A percentile compares a stretch with the other conserved stretches of the same genome.
Evolutionary conservation across 1,284 basidiomycete genomes (phyloP).

Genomic region (Irpex lacteus): DNA sequence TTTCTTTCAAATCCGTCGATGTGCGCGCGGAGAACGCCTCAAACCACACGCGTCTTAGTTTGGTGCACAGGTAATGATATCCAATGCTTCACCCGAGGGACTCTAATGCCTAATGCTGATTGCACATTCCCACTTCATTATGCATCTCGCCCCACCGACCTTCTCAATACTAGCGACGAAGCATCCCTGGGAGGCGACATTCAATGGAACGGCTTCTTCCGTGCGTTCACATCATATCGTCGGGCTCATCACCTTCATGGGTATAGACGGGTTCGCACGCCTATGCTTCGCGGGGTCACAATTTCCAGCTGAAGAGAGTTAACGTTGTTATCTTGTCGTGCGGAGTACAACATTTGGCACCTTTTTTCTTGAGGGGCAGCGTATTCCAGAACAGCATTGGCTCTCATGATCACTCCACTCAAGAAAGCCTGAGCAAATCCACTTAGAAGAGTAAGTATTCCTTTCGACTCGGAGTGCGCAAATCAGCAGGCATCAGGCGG

Average conservation of each 20-base stretch:
- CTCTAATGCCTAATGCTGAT: background rate
- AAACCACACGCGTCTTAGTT: background rate
- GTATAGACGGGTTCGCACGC: background rate
- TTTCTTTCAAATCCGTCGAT: background rate
- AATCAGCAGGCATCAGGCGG: background rate
- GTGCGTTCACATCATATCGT: slow-evolving; percentile 1
- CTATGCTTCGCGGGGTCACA: background rate
- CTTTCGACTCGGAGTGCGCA: background rate
- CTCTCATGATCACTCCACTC: background rate
- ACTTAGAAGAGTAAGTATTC: background rate
- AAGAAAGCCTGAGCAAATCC: background rate
- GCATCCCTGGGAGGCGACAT: background rate
- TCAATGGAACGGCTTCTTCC: background rate
- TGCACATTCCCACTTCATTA: background rate
- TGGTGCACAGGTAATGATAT: background rate
- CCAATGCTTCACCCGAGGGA: background rate
- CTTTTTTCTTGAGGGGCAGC: background rate
- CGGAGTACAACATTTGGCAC: background rate
- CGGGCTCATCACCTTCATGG: background rate
- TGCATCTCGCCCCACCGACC: background rate
- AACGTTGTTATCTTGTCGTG: background rate
- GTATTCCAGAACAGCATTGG: background rate
- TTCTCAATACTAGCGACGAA: background rate
- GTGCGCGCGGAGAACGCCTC: background rate
- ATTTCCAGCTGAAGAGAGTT: background rate